phyloP scores from a whole-genome alignment of 2,329 filamentous ascomycete genomes.

The Dactylonectria estremocensis region DNA sequence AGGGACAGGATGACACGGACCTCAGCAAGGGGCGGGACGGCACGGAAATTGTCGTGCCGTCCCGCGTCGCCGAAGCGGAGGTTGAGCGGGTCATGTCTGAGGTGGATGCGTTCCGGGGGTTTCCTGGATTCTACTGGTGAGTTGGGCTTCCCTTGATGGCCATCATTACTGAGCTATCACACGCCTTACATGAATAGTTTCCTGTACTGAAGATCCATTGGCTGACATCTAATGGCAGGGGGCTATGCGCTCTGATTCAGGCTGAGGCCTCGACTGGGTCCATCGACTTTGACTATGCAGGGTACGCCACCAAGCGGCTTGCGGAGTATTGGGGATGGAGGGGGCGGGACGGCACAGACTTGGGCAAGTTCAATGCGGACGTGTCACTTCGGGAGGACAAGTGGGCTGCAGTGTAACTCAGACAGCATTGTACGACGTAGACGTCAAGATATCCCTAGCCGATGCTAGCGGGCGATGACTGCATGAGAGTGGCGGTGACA shows the following conservation, averaged over 20 bases:
- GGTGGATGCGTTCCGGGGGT: slow-evolving; percentile 41
- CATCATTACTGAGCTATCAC: neutral
- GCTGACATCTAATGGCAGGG: slow-evolving; percentile 36
- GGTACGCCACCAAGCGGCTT: slow-evolving; percentile 30
- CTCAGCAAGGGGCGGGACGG: slow-evolving; percentile 17
- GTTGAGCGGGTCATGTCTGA: slow-evolving; percentile 37
- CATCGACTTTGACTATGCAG: slow-evolving; percentile 44
- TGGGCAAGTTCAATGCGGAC: too few relatives aligned
- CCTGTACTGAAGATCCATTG: neutral
- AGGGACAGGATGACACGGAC: slow-evolving; percentile 11
- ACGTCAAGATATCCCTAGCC: neutral
- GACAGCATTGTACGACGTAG: neutral
- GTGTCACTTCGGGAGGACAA: neutral
- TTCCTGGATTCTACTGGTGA: slow-evolving; percentile 45
- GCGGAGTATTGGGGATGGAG: neutral
- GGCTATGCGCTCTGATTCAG: slow-evolving; percentile 43
- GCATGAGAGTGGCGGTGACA: neutral
- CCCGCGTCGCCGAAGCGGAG: slow-evolving; percentile 28
- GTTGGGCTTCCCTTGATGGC: neutral
- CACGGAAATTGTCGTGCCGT: neutral
- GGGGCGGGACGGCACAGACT: neutral
- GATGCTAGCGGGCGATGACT: neutral
- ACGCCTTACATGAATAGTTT: neutral
- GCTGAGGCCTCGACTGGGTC: slow-evolving; percentile 44
- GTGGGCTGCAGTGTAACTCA: neutral